Conservation (phyloP, 192 early-diverging fungal genomes). For the Nowakowskiella sp. region DNA sequence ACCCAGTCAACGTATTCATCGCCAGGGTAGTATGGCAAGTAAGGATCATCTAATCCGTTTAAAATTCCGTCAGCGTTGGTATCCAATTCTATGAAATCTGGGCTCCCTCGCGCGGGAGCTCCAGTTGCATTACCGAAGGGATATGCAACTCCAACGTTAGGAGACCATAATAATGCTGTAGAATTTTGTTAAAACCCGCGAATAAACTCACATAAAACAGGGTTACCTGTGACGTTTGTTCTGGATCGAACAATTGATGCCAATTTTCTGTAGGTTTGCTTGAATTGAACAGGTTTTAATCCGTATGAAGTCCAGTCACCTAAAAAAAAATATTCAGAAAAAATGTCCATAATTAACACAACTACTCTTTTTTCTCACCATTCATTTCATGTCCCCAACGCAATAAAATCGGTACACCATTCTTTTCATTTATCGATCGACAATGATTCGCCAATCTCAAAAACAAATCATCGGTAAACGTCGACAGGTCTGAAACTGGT, state of each 20-base stretch:
- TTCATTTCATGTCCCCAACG: constrained; percentile 46
- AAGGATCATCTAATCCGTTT: constrained; percentile 26
- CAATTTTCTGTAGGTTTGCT: constrained; percentile 17
- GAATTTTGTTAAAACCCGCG: not conserved
- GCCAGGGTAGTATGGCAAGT: constrained; percentile 31
- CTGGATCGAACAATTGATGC: constrained; percentile 14
- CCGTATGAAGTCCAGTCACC: constrained; percentile 23
- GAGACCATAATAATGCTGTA: constrained; percentile 40
- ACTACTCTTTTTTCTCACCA: constrained; percentile 13
- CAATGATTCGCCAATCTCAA: constrained; percentile 14
- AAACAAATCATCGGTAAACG: constrained; percentile 12
- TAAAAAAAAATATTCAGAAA: not conserved
- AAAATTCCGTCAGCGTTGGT: constrained; percentile 28
- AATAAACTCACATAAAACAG: not conserved
- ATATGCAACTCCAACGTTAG: constrained; percentile 35
- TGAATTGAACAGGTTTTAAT: constrained; percentile 22
- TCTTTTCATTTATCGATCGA: constrained; percentile 13
- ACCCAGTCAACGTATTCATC: constrained; percentile 41
- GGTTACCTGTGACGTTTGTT: constrained; percentile 37
- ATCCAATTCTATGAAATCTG: constrained; percentile 20
- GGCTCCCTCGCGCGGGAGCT: constrained; percentile 1
- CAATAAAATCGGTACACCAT: constrained; percentile 31
- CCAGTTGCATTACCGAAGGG: constrained; percentile 16
- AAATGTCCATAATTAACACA: not conserved
- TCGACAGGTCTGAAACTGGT: constrained; percentile 3